These are phyloP conservation scores for Hanseniaspora hatyaiensis DNA, from an alignment of 805 yeast genomes.

Conservation along the genomic window DNA sequence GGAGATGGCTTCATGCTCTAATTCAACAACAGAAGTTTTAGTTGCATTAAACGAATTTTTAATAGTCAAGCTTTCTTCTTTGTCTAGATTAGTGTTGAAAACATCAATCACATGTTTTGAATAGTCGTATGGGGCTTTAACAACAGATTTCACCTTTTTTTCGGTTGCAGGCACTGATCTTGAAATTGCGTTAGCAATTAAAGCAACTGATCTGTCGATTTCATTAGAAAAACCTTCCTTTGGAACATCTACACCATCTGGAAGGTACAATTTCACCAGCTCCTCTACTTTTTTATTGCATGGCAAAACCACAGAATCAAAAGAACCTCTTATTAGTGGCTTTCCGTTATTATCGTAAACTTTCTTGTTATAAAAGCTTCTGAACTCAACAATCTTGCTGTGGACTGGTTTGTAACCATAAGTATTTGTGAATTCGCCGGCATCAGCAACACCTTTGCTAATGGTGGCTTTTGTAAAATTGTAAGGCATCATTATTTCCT, in stretches of 20 bases:
- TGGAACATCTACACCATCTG: slow-evolving; percentile 35
- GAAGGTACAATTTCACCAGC: slow-evolving; percentile 36
- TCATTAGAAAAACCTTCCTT: slow-evolving; percentile 44
- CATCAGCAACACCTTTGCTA: slow-evolving; percentile 30
- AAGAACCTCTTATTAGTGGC: slow-evolving; percentile 47
- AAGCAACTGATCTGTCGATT: slow-evolving; percentile 39
- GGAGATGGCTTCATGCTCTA: slow-evolving; percentile 27
- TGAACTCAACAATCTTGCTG: slow-evolving; percentile 36
- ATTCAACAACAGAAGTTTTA: slow-evolving; percentile 26
- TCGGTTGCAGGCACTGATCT: slow-evolving; percentile 31
- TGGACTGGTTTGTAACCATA: slow-evolving; percentile 40
- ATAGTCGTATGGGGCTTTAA: slow-evolving; percentile 31
- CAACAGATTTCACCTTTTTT: slow-evolving; percentile 23
- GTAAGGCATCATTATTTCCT: slow-evolving; percentile 42
- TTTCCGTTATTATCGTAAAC: slow-evolving; percentile 49
- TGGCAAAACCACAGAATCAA: slow-evolving; percentile 55
- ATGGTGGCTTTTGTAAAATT: slow-evolving; percentile 35
- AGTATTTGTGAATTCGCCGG: slow-evolving; percentile 27
- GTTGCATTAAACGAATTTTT: slow-evolving; percentile 28
- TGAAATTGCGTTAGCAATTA: slow-evolving; percentile 32
- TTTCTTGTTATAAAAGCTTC: slow-evolving; percentile 40
- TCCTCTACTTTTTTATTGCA: slow-evolving; percentile 44
- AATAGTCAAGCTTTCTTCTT: slow-evolving; percentile 31
- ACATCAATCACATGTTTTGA: slow-evolving; percentile 31
- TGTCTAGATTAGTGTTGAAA: slow-evolving; percentile 33